Evolutionary conservation across 2,329 filamentous ascomycete species (phyloP), one percentile per base, ranked within the genome.

Genomic region (Xylariaceae sp.): DNA sequence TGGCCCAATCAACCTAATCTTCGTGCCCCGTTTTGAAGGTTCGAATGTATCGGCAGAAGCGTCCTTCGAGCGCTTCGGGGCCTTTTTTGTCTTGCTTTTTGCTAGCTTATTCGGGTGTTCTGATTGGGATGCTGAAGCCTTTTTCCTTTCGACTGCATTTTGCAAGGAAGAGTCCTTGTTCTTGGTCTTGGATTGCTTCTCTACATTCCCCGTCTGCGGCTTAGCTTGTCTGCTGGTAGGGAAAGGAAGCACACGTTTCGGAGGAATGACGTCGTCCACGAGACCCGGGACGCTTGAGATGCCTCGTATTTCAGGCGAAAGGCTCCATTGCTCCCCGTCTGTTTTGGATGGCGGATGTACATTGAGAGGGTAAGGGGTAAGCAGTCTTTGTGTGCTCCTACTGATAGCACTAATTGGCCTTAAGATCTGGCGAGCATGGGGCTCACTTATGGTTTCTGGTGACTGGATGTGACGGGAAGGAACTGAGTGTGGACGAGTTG

Each of bases 191-290:
- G 21, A 37, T 5, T 44, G 46, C 11, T 23, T 21, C 5, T 31
- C 19, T 37, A 33, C 29, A 6, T 11, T 45, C 3, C n/a, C 9
- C 19, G 23, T 19, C 23, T 29, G 29, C 19, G 24, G 26, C n/a
- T 39, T 39, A 1, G 37, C 17, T 12, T 19, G 29, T 28, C 31
- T 45, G 5, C 17, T 39, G 1, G 17, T 28, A 19, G 39, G 45
- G 43, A 57, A 57, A n/a, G 58, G 53, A 14, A 57, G 53, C 41
- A 6, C 36, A 33, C 53, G 48, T n/a, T 39, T 57, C 3, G 58
- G 53, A 34, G 58, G 45, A 21, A 51, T 44, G 37, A n/a, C 12
- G 6, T 49, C 37, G 34, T 34, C 23, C 8, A 43, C 14, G 26
- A 19, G 12, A n/a, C n/a, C 43, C n/a, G 33, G 21, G 26, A 46